Evolutionary conservation across 164 flowering plant species (phyloP), one percentile per base, ranked within the genome.

Genomic region (Macadamia tetraphylla): DNA sequence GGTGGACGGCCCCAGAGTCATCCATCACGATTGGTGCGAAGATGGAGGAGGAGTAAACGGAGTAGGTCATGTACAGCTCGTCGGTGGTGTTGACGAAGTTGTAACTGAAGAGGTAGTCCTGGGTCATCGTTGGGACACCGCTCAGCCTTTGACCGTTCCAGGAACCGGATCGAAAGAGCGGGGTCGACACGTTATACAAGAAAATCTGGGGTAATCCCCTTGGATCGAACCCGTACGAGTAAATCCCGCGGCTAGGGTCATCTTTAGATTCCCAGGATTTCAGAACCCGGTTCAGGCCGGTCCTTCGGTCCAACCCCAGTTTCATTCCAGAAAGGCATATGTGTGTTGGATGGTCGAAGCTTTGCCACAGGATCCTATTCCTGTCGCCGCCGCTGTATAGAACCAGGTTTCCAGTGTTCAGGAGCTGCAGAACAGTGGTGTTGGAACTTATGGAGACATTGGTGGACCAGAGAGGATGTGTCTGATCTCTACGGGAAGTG

Each of bases 351-450:
- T 75, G 61, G 73, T 85, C 87, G 64, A 83, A 86, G 72, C 91
- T 83, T 56, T 86, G 86, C 94, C 94, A 86, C 1, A 81, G 1
- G 15, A 69, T 29, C 74, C 1, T 63, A 68, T 29, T 58, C 40
- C 3, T 35, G 70, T 46, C 46, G 6, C 53, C 40, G 3, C 4
- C 9, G 3, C 65, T 17, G 6, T 23, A 43, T 66, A 86, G 2
- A 3, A 85, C 81, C 3, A 87, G 67, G 52, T 87, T 87, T 15
- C 91, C 91, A 0, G 81, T 29, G 43, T 83, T 86, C 35, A 82
- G 57, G 3, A 89, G 78, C 68, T 72, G 64, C 0, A 82, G 59
- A 53, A 0, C 74, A 9, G 42, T 40, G 68, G 1, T 48, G 10
- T 43, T 29, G 2, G 55, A 15, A n/a, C 40, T 35, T 35, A 60